Evolutionary conservation across 1,139 yeast species (phyloP).

Genomic region (Magnusiomyces ingens): DNA sequence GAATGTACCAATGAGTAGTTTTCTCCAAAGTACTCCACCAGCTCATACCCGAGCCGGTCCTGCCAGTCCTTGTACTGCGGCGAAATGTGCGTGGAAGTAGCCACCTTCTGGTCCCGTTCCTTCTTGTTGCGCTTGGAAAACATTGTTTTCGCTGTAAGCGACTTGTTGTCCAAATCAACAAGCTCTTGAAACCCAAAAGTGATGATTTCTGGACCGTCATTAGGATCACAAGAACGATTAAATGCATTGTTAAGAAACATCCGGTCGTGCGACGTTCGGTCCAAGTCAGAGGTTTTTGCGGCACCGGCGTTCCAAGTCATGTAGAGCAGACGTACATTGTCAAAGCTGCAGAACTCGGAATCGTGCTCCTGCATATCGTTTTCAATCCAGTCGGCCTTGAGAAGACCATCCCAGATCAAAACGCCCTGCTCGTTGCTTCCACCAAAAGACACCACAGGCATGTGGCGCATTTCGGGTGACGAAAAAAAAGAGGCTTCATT

Average conservation of each 20-base stretch:
- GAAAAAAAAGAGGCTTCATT: conserved; percentile 18
- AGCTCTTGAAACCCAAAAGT: conserved; percentile 91
- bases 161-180: conserved; percentile 82
- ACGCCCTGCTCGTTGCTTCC: conserved; percentile 22
- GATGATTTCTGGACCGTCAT: conserved; percentile 56
- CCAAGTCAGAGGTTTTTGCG: conserved; percentile 32
- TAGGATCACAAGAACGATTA: conserved; percentile 16
- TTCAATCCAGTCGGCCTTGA: conserved; percentile 35
- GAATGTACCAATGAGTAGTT: conserved; percentile 67
- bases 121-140: conserved; percentile 34
- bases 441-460: conserved; percentile 16
- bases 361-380: conserved; percentile 28
- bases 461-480: conserved; percentile 22
- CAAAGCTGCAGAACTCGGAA: conserved; percentile 27
- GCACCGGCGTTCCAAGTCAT: conserved; percentile 43
- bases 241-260: conserved; percentile 20
- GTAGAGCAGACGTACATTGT: conserved; percentile 28
- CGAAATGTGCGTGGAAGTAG: conserved; percentile 31
- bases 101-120: conserved; percentile 23
- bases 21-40: conserved; percentile 18
- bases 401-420: conserved; percentile 34
- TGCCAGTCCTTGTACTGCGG: conserved; percentile 39
- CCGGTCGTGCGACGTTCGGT: conserved; percentile 20
- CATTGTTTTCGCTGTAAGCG: conserved; percentile 62
- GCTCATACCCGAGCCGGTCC: conserved; percentile 27